phyloP scores from a whole-genome alignment of 2,329 filamentous ascomycete species.

The Cordyceps tenuipes region DNA sequence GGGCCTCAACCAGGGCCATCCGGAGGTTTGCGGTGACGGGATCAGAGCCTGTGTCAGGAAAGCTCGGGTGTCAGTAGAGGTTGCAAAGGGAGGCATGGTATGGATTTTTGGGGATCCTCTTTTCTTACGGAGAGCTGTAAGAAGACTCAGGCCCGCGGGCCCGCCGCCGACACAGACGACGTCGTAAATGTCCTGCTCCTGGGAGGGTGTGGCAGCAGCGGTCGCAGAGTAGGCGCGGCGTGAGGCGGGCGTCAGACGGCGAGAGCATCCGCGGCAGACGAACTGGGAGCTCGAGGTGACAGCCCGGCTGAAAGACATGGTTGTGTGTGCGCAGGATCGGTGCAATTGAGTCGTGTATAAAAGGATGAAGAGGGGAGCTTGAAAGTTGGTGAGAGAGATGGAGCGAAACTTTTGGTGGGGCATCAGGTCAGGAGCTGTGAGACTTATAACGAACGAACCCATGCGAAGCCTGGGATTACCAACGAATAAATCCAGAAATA shows the following conservation, averaged over 20 bases:
- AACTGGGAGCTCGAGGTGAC: conserved; percentile 24
- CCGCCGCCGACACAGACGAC: conserved; percentile 87
- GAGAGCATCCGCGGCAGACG: conserved; percentile 32
- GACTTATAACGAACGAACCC: not conserved
- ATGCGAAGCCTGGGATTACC: too few species aligned
- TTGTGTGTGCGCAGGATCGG: not conserved
- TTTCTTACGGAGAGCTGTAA: conserved; percentile 67
- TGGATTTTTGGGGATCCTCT: not conserved
- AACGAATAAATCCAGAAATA: too few species aligned
- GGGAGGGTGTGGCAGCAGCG: conserved; percentile 34
- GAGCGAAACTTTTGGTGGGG: conserved; percentile 2
- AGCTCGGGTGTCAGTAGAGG: conserved; percentile 9
- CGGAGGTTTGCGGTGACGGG: conserved; percentile 67
- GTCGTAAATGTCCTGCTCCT: conserved; percentile 81
- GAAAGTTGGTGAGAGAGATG: not conserved
- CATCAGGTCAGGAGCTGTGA: not conserved
- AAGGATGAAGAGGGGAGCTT: not conserved
- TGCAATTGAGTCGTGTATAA: not conserved
- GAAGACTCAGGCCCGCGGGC: conserved; percentile 76
- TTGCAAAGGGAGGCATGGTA: not conserved
- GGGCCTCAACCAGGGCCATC: conserved; percentile 82
- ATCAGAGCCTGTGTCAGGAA: conserved; percentile 53
- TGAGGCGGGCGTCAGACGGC: conserved; percentile 21
- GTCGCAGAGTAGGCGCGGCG: conserved; percentile 29
- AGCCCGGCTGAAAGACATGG: conserved; percentile 22